phyloP scores from a whole-genome alignment of 2,329 filamentous ascomycete species.

The Aureobasidium sp. region DNA sequence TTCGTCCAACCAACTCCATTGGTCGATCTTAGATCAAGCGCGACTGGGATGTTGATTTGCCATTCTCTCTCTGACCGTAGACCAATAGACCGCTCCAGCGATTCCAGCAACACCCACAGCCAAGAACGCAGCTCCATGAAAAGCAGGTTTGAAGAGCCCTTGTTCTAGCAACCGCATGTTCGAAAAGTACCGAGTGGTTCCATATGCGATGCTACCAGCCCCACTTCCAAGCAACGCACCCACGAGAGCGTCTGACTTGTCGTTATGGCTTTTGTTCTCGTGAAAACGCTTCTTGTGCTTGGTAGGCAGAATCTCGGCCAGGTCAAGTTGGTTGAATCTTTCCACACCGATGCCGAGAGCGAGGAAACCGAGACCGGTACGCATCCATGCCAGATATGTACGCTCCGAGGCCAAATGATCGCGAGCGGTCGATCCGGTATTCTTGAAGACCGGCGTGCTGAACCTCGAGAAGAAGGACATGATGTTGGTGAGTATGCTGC shows the following conservation, averaged over 20 bases:
- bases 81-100: constrained; percentile 23
- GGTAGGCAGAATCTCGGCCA: constrained; percentile 24
- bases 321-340: constrained; percentile 34
- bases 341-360: constrained; percentile 47
- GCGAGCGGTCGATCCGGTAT: constrained; percentile 44
- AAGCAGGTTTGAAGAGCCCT: constrained; percentile 36
- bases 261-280: constrained; percentile 10
- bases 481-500: not conserved
- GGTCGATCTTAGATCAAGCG: not conserved
- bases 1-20: not conserved
- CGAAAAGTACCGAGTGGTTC: constrained; percentile 42
- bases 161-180: constrained; percentile 37
- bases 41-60: not conserved
- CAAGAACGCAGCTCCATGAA: constrained; percentile 24
- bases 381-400: constrained; percentile 48
- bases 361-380: constrained; percentile 47
- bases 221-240: constrained; percentile 40
- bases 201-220: constrained; percentile 41
- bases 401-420: constrained; percentile 50
- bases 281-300: constrained; percentile 29
- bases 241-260: constrained; percentile 18
- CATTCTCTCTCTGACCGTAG: constrained; percentile 2
- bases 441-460: constrained; percentile 26
- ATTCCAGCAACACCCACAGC: constrained; percentile 26
- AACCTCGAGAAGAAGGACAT: constrained; percentile 11